Evolutionary conservation across 352 stramenopile genomes (phyloP).

Genomic region (Globisporangium takayamanum): DNA sequence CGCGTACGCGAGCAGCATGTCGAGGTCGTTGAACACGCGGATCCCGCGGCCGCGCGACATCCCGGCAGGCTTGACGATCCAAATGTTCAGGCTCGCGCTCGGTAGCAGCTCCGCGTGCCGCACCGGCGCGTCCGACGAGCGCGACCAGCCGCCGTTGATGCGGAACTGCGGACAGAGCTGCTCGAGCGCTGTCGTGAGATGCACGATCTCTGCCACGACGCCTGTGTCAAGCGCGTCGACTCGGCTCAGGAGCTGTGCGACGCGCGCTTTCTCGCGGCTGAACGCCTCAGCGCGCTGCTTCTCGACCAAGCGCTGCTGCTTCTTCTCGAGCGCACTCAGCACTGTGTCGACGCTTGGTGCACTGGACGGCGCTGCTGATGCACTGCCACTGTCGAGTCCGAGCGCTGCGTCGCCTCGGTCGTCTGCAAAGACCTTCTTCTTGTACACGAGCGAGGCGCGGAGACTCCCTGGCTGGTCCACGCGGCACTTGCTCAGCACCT

Average conservation of each 20-base stretch:
- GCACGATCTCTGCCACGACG: conserved; percentile 23
- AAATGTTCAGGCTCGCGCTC: conserved; percentile 72
- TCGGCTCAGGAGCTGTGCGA: conserved; percentile 36
- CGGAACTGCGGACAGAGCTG: conserved; percentile 61
- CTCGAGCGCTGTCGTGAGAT: conserved; percentile 25
- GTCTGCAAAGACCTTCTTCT: conserved; percentile 39
- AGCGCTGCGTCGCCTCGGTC: conserved; percentile 28
- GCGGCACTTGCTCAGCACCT: conserved; percentile 45
- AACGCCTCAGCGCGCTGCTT: conserved; percentile 38
- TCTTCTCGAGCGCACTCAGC: conserved; percentile 47
- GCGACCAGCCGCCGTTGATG: conserved; percentile 54
- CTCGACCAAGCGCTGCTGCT: conserved; percentile 31
- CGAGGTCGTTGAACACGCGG: conserved; percentile 81
- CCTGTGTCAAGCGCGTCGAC: conserved; percentile 26
- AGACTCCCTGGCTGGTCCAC: conserved; percentile 40
- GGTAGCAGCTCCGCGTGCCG: neutral
- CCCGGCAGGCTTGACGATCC: conserved; percentile 91
- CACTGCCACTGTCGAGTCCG: conserved; percentile 8
- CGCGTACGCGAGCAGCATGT: conserved; percentile 74
- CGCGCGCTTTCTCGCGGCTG: conserved; percentile 43
- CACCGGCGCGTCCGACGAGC: conserved; percentile 8
- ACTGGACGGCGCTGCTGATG: neutral
- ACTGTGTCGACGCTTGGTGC: conserved; percentile 30
- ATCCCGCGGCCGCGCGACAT: conserved; percentile 86
- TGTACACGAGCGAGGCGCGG: conserved; percentile 46